These are phyloP conservation scores for Populus alba DNA, from an alignment of 345 rosid genomes.

Conservation along the genomic window DNA sequence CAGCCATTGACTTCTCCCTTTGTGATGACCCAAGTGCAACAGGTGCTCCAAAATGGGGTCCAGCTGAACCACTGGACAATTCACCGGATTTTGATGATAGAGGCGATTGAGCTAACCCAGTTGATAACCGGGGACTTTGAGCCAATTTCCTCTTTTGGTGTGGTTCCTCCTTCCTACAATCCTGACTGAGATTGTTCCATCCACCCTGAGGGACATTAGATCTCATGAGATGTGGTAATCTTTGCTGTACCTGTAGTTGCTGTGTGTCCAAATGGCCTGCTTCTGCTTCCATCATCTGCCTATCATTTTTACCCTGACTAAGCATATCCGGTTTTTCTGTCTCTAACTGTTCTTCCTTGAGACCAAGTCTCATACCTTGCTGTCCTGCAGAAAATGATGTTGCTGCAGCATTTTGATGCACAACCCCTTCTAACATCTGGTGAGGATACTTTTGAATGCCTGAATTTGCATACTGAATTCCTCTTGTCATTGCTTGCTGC, in stretches of 20 bases:
- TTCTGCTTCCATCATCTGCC: constrained; percentile 52
- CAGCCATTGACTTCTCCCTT: constrained; percentile 67
- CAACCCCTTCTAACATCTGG: constrained; percentile 62
- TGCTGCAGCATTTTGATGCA: constrained; percentile 63
- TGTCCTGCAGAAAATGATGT: constrained; percentile 58
- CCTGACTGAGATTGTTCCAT: constrained; percentile 74
- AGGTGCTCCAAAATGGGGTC: constrained; percentile 65
- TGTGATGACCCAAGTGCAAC: constrained; percentile 53
- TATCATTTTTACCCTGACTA: constrained; percentile 44
- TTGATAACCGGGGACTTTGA: constrained; percentile 83
- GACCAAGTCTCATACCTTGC: constrained; percentile 50
- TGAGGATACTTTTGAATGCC: constrained; percentile 64
- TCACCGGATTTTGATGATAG: constrained; percentile 95
- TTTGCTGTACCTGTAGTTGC: constrained; percentile 55
- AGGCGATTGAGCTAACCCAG: constrained; percentile 88
- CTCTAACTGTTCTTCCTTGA: constrained; percentile 80
- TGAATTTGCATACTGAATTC: constrained; percentile 53
- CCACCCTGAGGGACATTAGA: constrained; percentile 54
- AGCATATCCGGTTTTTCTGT: constrained; percentile 55
- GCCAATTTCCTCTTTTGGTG: constrained; percentile 65
- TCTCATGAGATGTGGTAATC: constrained; percentile 57
- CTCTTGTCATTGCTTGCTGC: constrained; percentile 59
- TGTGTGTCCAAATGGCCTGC: constrained; percentile 55
- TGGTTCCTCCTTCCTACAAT: constrained; percentile 73
- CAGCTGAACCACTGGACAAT: constrained; percentile 85